These are phyloP conservation scores for Candida saitoana DNA, from an alignment of 805 yeast genomes.

Conservation along the genomic window DNA sequence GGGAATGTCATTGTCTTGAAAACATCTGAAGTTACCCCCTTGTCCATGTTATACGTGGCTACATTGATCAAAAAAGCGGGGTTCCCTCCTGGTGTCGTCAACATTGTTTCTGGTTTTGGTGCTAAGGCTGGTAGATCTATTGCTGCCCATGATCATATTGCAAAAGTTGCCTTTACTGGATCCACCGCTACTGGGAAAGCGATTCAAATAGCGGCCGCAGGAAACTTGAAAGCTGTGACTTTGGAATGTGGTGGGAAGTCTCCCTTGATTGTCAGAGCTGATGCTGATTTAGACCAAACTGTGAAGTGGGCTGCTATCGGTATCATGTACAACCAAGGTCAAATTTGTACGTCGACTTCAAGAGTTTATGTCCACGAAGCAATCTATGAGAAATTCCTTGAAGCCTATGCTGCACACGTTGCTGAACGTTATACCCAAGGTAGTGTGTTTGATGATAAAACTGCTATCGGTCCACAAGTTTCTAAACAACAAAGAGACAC, in stretches of 20 bases:
- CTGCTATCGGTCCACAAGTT: constrained; percentile 61
- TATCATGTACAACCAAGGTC: constrained; percentile 62
- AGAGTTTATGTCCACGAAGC: constrained; percentile 56
- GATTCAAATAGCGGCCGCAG: constrained; percentile 58
- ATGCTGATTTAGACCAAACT: constrained; percentile 62
- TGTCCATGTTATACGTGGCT: constrained; percentile 62
- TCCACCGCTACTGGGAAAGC: constrained; percentile 64
- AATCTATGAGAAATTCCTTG: constrained; percentile 52
- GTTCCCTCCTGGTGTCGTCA: constrained; percentile 72
- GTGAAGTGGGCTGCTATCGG: constrained; percentile 67
- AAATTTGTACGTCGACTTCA: constrained; percentile 66
- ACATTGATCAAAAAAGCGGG: constrained; percentile 59
- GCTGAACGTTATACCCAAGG: constrained; percentile 52
- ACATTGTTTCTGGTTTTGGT: constrained; percentile 69
- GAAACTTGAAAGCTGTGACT: constrained; percentile 59
- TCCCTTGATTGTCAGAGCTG: constrained; percentile 58
- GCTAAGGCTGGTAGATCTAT: constrained; percentile 64
- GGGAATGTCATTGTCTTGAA: constrained; percentile 72
- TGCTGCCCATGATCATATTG: constrained; percentile 55
- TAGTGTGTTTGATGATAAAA: constrained; percentile 43
- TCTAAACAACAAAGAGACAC: constrained; percentile 54
- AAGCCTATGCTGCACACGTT: constrained; percentile 42
- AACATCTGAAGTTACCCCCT: constrained; percentile 73
- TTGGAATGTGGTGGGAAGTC: constrained; percentile 75
- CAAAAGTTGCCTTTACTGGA: constrained; percentile 63